Percentiles rank a stretch among this genome's conserved stretches.
Conservation (phyloP, 192 early-diverging fungal genomes). For the Coemansia sp. region DNA sequence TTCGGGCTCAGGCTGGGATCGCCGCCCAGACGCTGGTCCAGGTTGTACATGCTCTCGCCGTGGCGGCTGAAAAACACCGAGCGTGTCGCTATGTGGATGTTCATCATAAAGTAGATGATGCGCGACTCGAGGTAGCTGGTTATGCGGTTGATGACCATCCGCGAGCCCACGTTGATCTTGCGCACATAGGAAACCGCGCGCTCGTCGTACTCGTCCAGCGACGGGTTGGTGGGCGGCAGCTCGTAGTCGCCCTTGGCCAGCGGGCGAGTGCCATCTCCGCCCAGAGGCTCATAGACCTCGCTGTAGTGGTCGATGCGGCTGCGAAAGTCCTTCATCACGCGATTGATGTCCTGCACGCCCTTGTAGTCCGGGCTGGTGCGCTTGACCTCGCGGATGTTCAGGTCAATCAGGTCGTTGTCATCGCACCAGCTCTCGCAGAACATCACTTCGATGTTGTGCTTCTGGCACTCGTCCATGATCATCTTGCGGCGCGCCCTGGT, state of each 20-base stretch:
- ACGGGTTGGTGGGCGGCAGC: slow-evolving; percentile 35
- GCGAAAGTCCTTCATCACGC: slow-evolving; percentile 88
- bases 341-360: slow-evolving; percentile 73
- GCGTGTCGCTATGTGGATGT: slow-evolving; percentile 93
- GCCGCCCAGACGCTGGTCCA: slow-evolving; percentile 90
- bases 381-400: slow-evolving; percentile 97
- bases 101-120: slow-evolving; percentile 99
- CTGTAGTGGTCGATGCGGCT: slow-evolving; percentile 91
- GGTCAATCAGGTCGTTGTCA: slow-evolving; percentile 78
- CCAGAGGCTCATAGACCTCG: slow-evolving; percentile 84
- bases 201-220: slow-evolving; percentile 56
- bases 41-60: slow-evolving; percentile 94
- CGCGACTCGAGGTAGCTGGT: slow-evolving; percentile 93
- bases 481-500: slow-evolving; percentile 75
- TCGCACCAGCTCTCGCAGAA: slow-evolving; percentile 97
- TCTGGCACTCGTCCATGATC: slow-evolving; percentile 67
- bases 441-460: slow-evolving; percentile 82
- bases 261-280: slow-evolving; percentile 49
- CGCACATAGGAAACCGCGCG: slow-evolving; percentile 81
- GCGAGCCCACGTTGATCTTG: slow-evolving; percentile 88
- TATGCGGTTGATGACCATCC: slow-evolving; percentile 92
- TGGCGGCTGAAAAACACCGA: slow-evolving; percentile 91
- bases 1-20: slow-evolving; percentile 86
- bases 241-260: slow-evolving; percentile 49
- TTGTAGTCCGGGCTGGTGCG: slow-evolving; percentile 92